Base-by-base conservation (phyloP, 306 rosid species). In the Casuarina cunninghamiana region DNA sequence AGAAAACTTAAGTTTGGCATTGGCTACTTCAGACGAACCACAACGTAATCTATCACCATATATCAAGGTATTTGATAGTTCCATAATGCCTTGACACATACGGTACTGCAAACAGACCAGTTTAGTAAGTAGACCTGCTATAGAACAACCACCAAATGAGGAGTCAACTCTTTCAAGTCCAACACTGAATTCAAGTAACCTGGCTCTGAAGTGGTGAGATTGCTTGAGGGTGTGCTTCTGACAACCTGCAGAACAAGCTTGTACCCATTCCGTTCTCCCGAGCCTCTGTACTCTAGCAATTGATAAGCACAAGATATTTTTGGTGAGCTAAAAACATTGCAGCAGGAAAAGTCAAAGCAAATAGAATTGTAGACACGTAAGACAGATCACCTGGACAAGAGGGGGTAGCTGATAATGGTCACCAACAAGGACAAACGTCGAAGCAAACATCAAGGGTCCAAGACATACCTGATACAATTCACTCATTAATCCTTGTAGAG, bases 371-470 rank as follows among this genome's bases (percentile, higher is more conserved):
- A 61, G 19, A 72, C 61, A 71, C 16, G 13, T 17, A 57, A 75
- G 82, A 63, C n/a, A 51, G 66, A 60, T 65, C 46, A 90, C 98
- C 86, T 92, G 89, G 73, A 95, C 97, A 77, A 95, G 95, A 81
- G 97, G 97, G 72, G 98, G 97, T 51, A 94, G 85, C 74, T 94
- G 98, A 87, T 94, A 94, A 86, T 94, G 97, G 84, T 94, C 97
- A 54, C 98, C 98, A 73, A 94, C 98, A 71, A 94, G 93, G 46
- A 94, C 93, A 89, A 94, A 94, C 76, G 21, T 80, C 0, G 98
- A 94, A 79, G 97, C 96, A 86, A 94, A 86, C 83, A 85, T 86
- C 62, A 95, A 81, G 78, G 98, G 98, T 46, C 98, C 98, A 79
- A 95, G 84, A 69, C 97, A 95, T 42, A 95, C 98, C 97, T 95